Evolutionary conservation across 495 filamentous ascomycete genomes (phyloP).

Genomic region (Ramalina intermedia): DNA sequence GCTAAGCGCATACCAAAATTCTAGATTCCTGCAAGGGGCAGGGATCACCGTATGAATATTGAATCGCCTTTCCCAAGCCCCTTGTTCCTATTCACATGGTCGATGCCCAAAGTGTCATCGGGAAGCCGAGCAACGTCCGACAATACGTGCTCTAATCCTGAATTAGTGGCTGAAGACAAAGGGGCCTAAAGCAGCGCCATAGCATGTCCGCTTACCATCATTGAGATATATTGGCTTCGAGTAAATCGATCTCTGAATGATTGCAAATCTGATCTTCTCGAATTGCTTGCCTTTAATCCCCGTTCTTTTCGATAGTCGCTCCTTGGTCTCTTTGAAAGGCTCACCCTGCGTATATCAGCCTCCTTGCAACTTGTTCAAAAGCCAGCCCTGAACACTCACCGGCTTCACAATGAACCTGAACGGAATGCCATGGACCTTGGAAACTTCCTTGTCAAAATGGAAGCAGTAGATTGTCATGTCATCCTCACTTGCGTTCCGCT

Average conservation of each 20-base stretch:
- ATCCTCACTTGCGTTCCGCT: constrained; percentile 41
- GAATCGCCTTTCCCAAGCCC: constrained; percentile 46
- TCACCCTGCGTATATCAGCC: constrained; percentile 48
- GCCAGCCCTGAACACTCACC: constrained; percentile 33
- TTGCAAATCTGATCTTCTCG: constrained; percentile 94
- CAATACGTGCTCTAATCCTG: constrained; percentile 60
- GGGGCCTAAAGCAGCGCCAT: background rate
- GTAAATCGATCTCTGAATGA: constrained; percentile 55
- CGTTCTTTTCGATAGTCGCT: constrained; percentile 74
- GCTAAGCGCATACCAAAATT: constrained; percentile 7
- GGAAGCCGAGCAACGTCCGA: constrained; percentile 50
- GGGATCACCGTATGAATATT: constrained; percentile 46
- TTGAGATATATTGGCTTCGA: constrained; percentile 66
- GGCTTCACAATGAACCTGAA: constrained; percentile 82
- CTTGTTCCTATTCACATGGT: constrained; percentile 67
- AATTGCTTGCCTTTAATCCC: constrained; percentile 96
- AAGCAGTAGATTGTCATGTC: constrained; percentile 59
- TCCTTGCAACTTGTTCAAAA: background rate
- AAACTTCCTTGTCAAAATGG: constrained; percentile 82
- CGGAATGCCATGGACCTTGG: constrained; percentile 65
- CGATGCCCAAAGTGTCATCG: constrained; percentile 77
- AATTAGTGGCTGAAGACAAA: constrained; percentile 10
- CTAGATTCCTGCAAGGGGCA: background rate
- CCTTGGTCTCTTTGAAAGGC: constrained; percentile 77
- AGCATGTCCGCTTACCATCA: constrained; percentile 51